Conservation (phyloP, 2,329 filamentous ascomycete species). For the Zymoseptoria crescenta region DNA sequence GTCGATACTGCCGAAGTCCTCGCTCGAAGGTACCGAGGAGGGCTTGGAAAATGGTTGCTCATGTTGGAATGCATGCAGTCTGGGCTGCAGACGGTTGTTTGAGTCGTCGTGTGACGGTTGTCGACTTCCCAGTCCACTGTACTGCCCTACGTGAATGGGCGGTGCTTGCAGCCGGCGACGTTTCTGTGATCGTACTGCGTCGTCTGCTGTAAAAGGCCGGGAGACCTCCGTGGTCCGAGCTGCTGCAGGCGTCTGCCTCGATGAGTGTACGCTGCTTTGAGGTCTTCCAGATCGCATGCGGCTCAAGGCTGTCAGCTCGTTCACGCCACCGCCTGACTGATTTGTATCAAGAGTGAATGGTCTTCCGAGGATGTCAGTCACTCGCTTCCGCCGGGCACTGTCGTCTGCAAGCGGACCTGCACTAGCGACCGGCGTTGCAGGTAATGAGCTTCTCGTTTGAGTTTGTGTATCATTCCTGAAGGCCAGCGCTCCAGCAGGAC, state of each 20-base stretch:
- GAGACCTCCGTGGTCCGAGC: neutral
- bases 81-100: neutral
- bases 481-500: neutral
- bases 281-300: neutral
- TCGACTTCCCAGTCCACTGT: neutral
- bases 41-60: neutral
- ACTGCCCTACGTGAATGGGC: neutral
- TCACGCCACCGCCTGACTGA: neutral
- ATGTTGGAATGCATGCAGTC: neutral
- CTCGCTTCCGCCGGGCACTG: neutral
- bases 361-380: neutral
- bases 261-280: neutral
- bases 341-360: neutral
- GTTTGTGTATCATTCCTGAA: neutral
- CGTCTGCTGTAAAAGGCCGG: neutral
- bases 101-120: neutral
- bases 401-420: neutral
- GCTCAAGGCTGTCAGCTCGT: neutral
- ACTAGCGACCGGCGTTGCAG: neutral
- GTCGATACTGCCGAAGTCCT: slow-evolving; percentile 23
- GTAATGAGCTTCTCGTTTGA: neutral
- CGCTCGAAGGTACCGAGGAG: slow-evolving; percentile 14
- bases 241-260: neutral
- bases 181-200: neutral
- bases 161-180: neutral